Base-by-base conservation (phyloP, 2,329 filamentous ascomycete species). In the Microthyrium microscopicum region DNA sequence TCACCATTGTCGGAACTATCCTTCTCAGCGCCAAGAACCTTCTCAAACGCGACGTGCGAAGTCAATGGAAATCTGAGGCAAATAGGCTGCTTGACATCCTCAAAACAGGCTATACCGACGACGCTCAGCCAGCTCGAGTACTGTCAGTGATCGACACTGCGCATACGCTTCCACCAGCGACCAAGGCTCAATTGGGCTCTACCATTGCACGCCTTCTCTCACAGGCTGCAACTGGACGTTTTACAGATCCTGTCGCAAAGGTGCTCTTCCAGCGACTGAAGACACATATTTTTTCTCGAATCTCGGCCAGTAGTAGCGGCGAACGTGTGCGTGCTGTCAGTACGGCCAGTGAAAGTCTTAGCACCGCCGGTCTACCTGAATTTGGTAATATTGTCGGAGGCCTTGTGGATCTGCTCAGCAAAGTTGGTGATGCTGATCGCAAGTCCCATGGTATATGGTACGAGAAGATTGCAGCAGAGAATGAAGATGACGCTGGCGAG, bases 11-110 rank as follows among this genome's bases (percentile, higher is more conserved):
- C 3, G 78, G 77, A 1, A 76, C 79, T 0, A 76, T 87, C 30
- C 59, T 85, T 19, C 58, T 87, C 11, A 82, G 83, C 33, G 77
- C 76, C 52, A 89, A 89, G 59, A 87, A 84, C 44, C 61, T 87
- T 5, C 66, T 89, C 20, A 85, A 84, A 55, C 72, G 81, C 12
- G 80, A 87, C 46, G 77, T 83, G 3, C 72, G 81, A 28, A 68
- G 69, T 9, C 72, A 77, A 15, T 89, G 81, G 81, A 81, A 76
- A 52, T 69, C 63, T 17, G 77, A 85, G 53, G 77, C 78, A 0
- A 60, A 62, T 3, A 71, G 79, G n/a, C 70, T 85, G 41, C 70
- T 77, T 59, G 57, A 68, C 1, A 68, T 81, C 1, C 65, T 85
- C 8, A 74, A 77, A 41, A 67, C 63, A 26, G 56, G 65, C 3